Evolutionary conservation across 192 early-diverging fungal genomes (phyloP).

Genomic region (Piromyces finnis): DNA sequence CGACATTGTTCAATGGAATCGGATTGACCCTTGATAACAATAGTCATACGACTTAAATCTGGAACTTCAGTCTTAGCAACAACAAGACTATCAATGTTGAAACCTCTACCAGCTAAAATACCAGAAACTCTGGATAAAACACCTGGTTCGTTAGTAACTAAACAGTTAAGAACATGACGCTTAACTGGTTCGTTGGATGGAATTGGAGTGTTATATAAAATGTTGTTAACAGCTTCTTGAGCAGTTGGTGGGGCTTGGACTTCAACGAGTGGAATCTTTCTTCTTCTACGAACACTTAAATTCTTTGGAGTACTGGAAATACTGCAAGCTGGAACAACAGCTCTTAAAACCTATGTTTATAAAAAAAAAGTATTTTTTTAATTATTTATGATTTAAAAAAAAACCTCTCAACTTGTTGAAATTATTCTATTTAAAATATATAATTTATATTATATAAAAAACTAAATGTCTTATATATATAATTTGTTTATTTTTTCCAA

Average conservation of each 20-base stretch:
- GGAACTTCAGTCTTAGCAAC: slow-evolving; percentile 90
- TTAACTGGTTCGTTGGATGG: slow-evolving; percentile 22
- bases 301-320: not conserved
- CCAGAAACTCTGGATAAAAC: slow-evolving; percentile 57
- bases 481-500: no score
- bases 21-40: slow-evolving; percentile 76
- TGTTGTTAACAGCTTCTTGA: slow-evolving; percentile 91
- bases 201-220: slow-evolving; percentile 85
- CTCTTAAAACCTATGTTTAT: not conserved
- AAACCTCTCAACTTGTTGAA: no score
- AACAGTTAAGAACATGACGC: slow-evolving; percentile 86
- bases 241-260: slow-evolving; percentile 39
- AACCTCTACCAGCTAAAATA: slow-evolving; percentile 81
- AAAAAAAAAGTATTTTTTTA: no score
- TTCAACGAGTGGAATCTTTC: not conserved
- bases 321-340: not conserved
- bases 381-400: no score
- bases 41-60: slow-evolving; percentile 84
- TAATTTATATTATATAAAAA: no score
- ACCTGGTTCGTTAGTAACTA: slow-evolving; percentile 84
- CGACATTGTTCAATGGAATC: slow-evolving; percentile 77
- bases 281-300: not conserved
- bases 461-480: no score
- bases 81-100: slow-evolving; percentile 95
- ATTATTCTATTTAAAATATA: no score